Conservation (phyloP, 2,329 filamentous ascomycete genomes). For the Apiospora arundinis region DNA sequence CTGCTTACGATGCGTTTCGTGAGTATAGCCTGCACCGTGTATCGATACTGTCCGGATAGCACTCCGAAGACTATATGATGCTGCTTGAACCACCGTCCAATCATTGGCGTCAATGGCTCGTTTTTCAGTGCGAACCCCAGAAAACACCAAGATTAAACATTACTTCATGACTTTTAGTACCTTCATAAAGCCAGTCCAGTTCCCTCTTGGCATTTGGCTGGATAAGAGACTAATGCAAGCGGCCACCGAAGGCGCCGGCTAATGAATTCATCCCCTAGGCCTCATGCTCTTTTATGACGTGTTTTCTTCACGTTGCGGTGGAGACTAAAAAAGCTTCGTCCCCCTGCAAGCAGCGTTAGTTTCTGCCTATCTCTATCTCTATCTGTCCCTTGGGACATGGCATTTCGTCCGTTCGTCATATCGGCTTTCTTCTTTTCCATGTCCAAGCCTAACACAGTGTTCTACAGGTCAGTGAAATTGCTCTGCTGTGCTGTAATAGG, state of each 20-base stretch:
- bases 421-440: slow-evolving; percentile 13
- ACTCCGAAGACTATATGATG: not conserved
- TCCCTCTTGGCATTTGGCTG: not conserved
- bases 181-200: not conserved
- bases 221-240: slow-evolving; percentile 6
- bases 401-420: slow-evolving; percentile 11
- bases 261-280: not conserved
- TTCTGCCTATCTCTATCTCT: not conserved
- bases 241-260: slow-evolving; percentile 6
- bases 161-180: slow-evolving; percentile 10
- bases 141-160: not conserved
- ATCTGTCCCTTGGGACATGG: not conserved
- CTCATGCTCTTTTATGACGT: slow-evolving; percentile 13
- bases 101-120: not conserved
- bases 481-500: not conserved
- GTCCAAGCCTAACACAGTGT: not conserved
- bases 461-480: not conserved
- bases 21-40: slow-evolving; percentile 1
- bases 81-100: not conserved
- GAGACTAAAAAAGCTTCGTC: slow-evolving; percentile 1
- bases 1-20: not conserved
- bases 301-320: not conserved
- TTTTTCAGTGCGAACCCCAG: not conserved
- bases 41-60: not conserved
- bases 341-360: slow-evolving; percentile 7